Percentiles rank a stretch among this genome's conserved stretches.
Evolutionary conservation across 805 yeast genomes (phyloP).

Genomic region (Saturnispora gosingensis): DNA sequence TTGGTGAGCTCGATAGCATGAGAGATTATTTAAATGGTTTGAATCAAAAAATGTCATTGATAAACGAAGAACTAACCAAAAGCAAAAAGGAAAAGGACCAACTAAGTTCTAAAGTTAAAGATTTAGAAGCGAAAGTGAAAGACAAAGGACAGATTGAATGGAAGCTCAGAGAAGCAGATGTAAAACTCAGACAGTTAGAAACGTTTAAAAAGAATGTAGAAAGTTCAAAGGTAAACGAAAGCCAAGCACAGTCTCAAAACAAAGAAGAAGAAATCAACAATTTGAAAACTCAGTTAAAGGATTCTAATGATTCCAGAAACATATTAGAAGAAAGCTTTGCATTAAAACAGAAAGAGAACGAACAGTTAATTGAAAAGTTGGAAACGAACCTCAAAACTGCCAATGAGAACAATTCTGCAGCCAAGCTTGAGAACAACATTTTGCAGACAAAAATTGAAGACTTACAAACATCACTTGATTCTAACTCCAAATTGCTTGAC

Average conservation of each 20-base stretch:
- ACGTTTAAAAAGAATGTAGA: not conserved
- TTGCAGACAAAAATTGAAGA: constrained; percentile 9
- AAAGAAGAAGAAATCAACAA: constrained; percentile 1
- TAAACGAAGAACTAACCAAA: constrained; percentile 56
- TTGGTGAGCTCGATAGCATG: constrained; percentile 62
- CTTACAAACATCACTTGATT: constrained; percentile 16
- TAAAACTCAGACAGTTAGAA: constrained; percentile 4
- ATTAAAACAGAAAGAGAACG: not conserved
- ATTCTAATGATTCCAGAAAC: not conserved
- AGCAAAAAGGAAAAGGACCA: constrained; percentile 22
- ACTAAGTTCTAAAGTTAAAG: constrained; percentile 11
- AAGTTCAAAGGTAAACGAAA: not conserved
- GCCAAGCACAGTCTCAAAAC: not conserved
- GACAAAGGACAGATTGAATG: constrained; percentile 9
- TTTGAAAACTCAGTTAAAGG: constrained; percentile 10
- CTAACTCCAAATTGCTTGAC: constrained; percentile 17
- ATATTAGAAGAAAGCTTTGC: not conserved
- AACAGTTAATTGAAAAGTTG: not conserved
- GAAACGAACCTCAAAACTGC: not conserved
- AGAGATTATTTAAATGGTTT: constrained; percentile 61
- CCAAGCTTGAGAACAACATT: constrained; percentile 1
- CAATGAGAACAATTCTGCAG: not conserved
- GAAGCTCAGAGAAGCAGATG: constrained; percentile 26
- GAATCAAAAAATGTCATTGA: constrained; percentile 48
- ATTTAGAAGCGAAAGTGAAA: constrained; percentile 3